phyloP scores from a whole-genome alignment of 805 yeast genomes.

The Wickerhamomyces canadensis region DNA sequence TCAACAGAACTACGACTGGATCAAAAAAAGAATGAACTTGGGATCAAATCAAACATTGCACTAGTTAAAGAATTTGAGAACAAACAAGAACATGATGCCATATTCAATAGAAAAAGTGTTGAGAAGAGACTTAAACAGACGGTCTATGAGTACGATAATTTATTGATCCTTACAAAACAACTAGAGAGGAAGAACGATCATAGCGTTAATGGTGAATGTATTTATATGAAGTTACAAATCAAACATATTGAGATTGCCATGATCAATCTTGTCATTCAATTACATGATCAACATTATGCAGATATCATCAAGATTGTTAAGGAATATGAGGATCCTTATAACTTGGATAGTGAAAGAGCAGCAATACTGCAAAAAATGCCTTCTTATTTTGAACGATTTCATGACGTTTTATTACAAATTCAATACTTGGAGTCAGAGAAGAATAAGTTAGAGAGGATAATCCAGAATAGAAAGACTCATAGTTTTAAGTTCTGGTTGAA shows the following conservation, averaged over 20 bases:
- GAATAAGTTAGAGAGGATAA: constrained; percentile 2
- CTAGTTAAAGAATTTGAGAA: constrained; percentile 9
- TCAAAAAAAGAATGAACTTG: background rate
- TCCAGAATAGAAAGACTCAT: background rate
- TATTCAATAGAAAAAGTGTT: background rate
- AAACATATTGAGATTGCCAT: constrained; percentile 6
- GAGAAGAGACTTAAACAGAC: constrained; percentile 1
- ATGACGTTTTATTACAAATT: constrained; percentile 4
- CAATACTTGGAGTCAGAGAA: constrained; percentile 10
- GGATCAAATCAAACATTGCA: background rate
- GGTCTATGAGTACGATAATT: constrained; percentile 3
- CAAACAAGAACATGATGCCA: background rate
- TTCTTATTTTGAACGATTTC: background rate
- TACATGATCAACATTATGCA: constrained; percentile 5
- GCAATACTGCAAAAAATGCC: background rate
- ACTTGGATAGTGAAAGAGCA: constrained; percentile 7
- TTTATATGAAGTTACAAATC: constrained; percentile 8
- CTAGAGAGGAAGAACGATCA: background rate
- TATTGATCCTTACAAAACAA: background rate
- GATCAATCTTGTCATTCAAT: constrained; percentile 1
- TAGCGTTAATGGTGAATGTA: constrained; percentile 12
- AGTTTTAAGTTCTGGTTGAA: background rate
- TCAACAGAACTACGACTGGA: background rate
- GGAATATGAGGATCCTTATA: constrained; percentile 9
- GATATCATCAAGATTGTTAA: constrained; percentile 3